A percentile compares a stretch with the other conserved stretches of the same genome.
Conservation (phyloP, 2,329 filamentous ascomycete genomes). For the Fusarium redolens region DNA sequence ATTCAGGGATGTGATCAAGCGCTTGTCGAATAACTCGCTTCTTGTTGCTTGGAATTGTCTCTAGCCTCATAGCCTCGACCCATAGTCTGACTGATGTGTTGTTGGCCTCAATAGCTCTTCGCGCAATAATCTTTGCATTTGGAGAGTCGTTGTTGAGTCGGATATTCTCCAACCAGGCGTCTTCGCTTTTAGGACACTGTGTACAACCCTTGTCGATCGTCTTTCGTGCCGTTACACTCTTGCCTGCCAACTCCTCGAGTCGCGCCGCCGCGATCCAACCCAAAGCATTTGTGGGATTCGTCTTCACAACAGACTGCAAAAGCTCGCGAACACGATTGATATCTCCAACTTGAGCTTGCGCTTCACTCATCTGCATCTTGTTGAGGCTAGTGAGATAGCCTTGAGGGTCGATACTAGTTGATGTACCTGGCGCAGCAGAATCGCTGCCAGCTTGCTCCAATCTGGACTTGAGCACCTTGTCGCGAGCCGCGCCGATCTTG, state of each 20-base stretch:
- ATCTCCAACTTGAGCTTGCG: constrained; percentile 88
- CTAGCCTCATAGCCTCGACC: constrained; percentile 95
- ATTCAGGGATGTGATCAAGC: constrained; percentile 91
- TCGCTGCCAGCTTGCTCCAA: constrained; percentile 84
- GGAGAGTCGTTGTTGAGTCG: constrained; percentile 84
- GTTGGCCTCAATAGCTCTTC: constrained; percentile 92
- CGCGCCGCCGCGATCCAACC: constrained; percentile 96
- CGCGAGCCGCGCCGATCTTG: constrained; percentile 93
- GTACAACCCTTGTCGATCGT: constrained; percentile 90
- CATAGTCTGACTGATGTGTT: constrained; percentile 88
- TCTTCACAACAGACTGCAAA: constrained; percentile 96
- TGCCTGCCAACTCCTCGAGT: constrained; percentile 91
- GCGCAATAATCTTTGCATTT: constrained; percentile 95
- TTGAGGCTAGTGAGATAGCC: constrained; percentile 94
- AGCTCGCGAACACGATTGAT: constrained; percentile 93
- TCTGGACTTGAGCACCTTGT: constrained; percentile 95
- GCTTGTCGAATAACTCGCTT: constrained; percentile 94
- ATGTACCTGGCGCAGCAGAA: constrained; percentile 77
- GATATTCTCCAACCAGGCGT: constrained; percentile 96
- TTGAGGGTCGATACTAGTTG: constrained; percentile 93
- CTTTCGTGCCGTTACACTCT: constrained; percentile 87
- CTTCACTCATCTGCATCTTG: constrained; percentile 81
- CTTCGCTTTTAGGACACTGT: constrained; percentile 92
- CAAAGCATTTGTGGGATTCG: constrained; percentile 92
- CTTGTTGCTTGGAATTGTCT: constrained; percentile 83